These are phyloP conservation scores for Plasmodium gonderi DNA, from an alignment of 169 alveolate species.

Conservation along the genomic window DNA sequence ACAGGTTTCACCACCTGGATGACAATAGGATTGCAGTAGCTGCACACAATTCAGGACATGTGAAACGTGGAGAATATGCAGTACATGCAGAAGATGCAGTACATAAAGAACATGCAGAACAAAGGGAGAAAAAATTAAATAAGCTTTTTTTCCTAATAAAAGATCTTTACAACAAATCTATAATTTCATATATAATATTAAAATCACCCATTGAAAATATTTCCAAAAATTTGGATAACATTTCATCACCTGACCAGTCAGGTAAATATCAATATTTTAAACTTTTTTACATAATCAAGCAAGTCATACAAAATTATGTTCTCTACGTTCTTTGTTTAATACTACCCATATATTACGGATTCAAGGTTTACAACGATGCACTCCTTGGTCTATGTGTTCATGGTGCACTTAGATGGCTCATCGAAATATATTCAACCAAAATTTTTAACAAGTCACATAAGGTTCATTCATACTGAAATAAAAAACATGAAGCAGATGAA, in stretches of 20 bases:
- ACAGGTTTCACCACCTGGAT: no score
- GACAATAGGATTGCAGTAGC: no score
- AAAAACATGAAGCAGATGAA: not conserved
- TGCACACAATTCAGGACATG: no score
- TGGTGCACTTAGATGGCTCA: constrained; percentile 64
- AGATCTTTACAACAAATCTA: constrained; percentile 40
- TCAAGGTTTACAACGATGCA: constrained; percentile 58
- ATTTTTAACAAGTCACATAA: constrained; percentile 47
- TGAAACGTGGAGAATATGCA: no score
- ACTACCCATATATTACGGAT: constrained; percentile 62
- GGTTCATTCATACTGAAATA: not conserved
- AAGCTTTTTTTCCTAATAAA: not conserved
- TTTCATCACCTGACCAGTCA: not conserved
- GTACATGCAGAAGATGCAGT: no score
- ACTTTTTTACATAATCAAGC: constrained; percentile 19
- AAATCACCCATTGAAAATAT: constrained; percentile 49
- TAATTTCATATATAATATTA: constrained; percentile 33
- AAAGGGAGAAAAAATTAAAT: not conserved
- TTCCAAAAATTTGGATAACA: constrained; percentile 11
- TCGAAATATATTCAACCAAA: constrained; percentile 52
- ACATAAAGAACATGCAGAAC: not conserved
- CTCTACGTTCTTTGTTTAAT: constrained; percentile 76
- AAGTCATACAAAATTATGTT: constrained; percentile 54
- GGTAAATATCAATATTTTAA: not conserved
- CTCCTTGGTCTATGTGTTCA: constrained; percentile 59